Evolutionary conservation across 768 basidiomycete genomes (phyloP).

Genomic region (Lactarius sanguifluus): DNA sequence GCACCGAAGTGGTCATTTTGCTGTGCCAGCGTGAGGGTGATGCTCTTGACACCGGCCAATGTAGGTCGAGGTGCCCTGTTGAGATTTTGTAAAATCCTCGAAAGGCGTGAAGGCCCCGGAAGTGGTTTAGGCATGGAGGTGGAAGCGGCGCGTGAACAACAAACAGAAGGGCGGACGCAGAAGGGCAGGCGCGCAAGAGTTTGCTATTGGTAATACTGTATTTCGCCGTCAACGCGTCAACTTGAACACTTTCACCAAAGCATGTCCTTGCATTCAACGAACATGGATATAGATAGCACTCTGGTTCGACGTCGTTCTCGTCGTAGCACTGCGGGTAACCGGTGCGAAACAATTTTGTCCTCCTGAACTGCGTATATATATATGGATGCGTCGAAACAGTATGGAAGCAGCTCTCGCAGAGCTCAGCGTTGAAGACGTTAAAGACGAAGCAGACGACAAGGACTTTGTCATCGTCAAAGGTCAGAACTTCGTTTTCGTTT

Average conservation of each 20-base stretch:
- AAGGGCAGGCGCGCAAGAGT: not conserved
- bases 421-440: constrained; percentile 50
- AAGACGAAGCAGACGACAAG: constrained; percentile 61
- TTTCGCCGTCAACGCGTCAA: no score
- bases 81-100: constrained; percentile 51
- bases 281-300: constrained; percentile 43
- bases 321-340: constrained; percentile 77
- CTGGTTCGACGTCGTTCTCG: constrained; percentile 57
- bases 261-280: constrained; percentile 8
- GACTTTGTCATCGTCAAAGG: constrained; percentile 73
- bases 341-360: constrained; percentile 42
- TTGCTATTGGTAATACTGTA: not conserved
- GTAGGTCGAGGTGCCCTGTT: constrained; percentile 52
- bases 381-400: constrained; percentile 39
- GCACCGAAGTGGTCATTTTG: constrained; percentile 76
- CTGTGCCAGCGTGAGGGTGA: constrained; percentile 57
- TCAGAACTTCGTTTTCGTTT: constrained; percentile 31
- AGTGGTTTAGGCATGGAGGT: constrained; percentile 22
- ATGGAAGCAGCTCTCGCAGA: constrained; percentile 80
- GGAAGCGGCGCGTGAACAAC: not conserved
- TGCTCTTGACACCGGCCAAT: constrained; percentile 47
- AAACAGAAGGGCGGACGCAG: no score
- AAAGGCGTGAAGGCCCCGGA: constrained; percentile 55
- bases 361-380: not conserved
- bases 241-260: not conserved